A percentile compares a stretch with the other conserved stretches of the same genome.
Evolutionary conservation across 164 flowering plant species (phyloP).

Genomic region (Brasenia schreberi): DNA sequence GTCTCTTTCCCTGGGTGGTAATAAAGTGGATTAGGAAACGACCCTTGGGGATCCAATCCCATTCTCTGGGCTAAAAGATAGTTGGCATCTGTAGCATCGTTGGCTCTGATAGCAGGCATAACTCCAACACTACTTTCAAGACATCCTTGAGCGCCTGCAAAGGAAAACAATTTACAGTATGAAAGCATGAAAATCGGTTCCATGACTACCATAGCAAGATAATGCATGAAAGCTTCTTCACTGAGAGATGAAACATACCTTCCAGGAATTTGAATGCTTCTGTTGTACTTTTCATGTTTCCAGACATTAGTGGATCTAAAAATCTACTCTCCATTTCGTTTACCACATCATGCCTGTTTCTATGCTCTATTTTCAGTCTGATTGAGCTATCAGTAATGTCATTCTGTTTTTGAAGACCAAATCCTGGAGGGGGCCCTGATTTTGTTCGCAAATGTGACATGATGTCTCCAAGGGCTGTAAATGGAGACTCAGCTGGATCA

Average conservation of each 20-base stretch:
- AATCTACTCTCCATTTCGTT: too few species aligned
- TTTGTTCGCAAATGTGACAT: constrained; percentile 92
- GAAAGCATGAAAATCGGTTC: not conserved
- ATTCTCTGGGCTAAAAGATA: constrained; percentile 56
- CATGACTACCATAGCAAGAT: not conserved
- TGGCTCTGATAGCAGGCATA: constrained; percentile 30
- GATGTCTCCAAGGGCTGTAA: constrained; percentile 74
- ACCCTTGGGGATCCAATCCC: constrained; percentile 60
- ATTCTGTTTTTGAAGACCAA: constrained; percentile 41
- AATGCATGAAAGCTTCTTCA: not conserved
- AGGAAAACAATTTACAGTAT: not conserved
- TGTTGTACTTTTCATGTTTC: constrained; percentile 20
- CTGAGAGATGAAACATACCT: not conserved
- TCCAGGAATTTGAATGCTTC: not conserved
- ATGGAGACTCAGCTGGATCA: constrained; percentile 60
- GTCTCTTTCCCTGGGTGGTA: constrained; percentile 72
- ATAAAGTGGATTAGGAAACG: constrained; percentile 41
- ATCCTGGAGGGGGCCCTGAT: constrained; percentile 96
- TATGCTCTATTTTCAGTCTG: too few species aligned
- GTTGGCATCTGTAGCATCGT: constrained; percentile 36
- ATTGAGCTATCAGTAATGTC: constrained; percentile 17
- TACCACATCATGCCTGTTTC: too few species aligned
- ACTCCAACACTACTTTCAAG: constrained; percentile 32
- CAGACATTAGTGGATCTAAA: constrained; percentile 42
- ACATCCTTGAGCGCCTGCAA: constrained; percentile 61